Evolutionary conservation across 495 filamentous ascomycete species (phyloP).

Genomic region (Xeromyces bisporus): DNA sequence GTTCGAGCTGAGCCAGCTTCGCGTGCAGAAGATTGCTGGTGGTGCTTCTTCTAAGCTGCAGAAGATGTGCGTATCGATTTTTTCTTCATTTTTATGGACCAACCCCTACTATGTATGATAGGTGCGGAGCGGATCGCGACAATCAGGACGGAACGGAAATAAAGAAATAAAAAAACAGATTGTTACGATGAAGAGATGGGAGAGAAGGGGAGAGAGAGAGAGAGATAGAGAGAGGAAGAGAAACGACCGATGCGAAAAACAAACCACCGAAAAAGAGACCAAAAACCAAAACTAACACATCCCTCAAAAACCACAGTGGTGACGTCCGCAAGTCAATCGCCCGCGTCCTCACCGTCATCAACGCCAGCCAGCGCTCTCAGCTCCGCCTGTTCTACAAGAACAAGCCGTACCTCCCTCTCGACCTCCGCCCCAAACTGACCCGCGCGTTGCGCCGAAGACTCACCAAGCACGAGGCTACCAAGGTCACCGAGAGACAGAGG

Average conservation of each 20-base stretch:
- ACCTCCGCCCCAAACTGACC: conserved; percentile 93
- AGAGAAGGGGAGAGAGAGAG: background rate
- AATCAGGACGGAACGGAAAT: too few relatives aligned
- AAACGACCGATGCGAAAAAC: background rate
- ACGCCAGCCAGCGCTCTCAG: conserved; percentile 93
- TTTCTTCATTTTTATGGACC: too few relatives aligned
- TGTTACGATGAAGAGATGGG: background rate
- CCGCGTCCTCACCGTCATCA: conserved; percentile 96
- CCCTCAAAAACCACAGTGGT: too few relatives aligned
- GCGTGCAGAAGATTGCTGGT: conserved; percentile 93
- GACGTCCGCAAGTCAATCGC: conserved; percentile 99
- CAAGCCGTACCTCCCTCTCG: conserved; percentile 97
- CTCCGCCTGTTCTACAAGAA: conserved; percentile 98
- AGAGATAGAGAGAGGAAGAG: background rate
- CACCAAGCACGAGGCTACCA: conserved; percentile 70
- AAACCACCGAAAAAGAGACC: background rate
- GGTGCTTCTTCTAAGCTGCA: conserved; percentile 84
- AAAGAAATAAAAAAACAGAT: background rate
- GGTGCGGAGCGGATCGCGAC: too few relatives aligned
- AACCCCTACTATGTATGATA: background rate
- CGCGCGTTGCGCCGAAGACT: conserved; percentile 86
- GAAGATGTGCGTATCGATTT: conserved; percentile 62
- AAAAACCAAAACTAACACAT: too few relatives aligned
- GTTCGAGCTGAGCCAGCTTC: conserved; percentile 79
- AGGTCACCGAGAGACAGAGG: conserved; percentile 71